These are phyloP conservation scores for Eucalyptus cloeziana DNA, from an alignment of 345 rosid genomes.

Conservation along the genomic window DNA sequence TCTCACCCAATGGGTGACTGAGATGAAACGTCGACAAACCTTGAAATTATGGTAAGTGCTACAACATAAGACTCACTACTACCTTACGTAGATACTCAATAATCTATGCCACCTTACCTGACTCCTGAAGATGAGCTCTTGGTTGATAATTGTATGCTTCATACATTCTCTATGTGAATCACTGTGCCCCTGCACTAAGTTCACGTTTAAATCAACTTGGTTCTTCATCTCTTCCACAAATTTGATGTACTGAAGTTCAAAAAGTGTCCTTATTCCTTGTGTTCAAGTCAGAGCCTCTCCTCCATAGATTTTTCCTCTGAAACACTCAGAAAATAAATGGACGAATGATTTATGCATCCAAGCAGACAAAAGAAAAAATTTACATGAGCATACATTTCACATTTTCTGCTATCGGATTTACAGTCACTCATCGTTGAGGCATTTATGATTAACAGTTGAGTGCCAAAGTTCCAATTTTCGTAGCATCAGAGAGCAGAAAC, in stretches of 20 bases:
- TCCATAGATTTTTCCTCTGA: not conserved
- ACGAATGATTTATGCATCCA: not conserved
- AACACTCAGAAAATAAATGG: not conserved
- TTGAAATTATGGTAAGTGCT: not conserved
- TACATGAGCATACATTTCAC: not conserved
- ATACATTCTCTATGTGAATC: conserved; percentile 13
- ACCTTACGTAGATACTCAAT: not conserved
- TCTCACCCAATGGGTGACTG: not conserved
- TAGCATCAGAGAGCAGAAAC: not conserved
- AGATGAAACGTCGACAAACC: not conserved
- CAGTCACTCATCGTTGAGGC: not conserved
- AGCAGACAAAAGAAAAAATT: not conserved
- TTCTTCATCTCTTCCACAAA: conserved; percentile 7
- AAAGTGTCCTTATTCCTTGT: not conserved
- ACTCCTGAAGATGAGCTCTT: conserved; percentile 22
- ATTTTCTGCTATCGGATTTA: not conserved
- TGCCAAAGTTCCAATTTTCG: not conserved
- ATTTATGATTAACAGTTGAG: not conserved
- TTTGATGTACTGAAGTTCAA: not conserved
- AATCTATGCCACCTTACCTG: conserved; percentile 13
- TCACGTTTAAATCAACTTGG: conserved; percentile 19
- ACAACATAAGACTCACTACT: not conserved
- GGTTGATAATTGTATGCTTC: conserved; percentile 27
- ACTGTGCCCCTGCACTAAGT: not conserved
- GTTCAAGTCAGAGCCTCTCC: not conserved